Conservation (phyloP, 2,329 filamentous ascomycete species). For the Tolypocladium endophyticum region DNA sequence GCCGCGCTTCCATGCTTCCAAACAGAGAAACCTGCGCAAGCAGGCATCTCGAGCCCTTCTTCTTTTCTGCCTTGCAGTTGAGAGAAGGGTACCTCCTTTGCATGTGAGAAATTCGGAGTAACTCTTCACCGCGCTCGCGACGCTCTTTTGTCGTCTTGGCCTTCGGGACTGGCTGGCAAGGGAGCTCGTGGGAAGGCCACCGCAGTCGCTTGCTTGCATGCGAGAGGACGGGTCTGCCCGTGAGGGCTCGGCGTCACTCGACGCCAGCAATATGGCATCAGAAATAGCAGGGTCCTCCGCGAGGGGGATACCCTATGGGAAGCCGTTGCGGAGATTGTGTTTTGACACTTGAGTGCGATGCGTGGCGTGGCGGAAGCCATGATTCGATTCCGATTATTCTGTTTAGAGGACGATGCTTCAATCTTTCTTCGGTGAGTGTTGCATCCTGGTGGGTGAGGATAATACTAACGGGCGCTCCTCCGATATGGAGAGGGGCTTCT, state of each 20-base stretch:
- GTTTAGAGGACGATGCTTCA: slow-evolving; percentile 12
- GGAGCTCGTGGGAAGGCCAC: slow-evolving; percentile 2
- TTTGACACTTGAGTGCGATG: slow-evolving; percentile 14
- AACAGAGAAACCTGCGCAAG: slow-evolving; percentile 7
- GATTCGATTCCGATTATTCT: slow-evolving; percentile 16
- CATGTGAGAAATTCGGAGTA: slow-evolving; percentile 16
- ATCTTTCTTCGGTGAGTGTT: slow-evolving; percentile 8
- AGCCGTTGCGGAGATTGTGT: slow-evolving; percentile 14
- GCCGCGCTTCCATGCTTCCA: slow-evolving; percentile 14
- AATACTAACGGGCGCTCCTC: slow-evolving; percentile 3
- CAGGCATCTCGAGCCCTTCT: not conserved
- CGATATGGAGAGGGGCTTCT: not conserved
- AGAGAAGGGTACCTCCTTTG: not conserved
- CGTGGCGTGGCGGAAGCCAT: slow-evolving; percentile 11
- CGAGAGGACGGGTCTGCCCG: slow-evolving; percentile 12
- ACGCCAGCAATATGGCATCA: slow-evolving; percentile 13
- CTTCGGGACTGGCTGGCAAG: not conserved
- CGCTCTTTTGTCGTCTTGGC: not conserved
- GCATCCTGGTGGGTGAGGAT: not conserved
- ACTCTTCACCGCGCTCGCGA: slow-evolving; percentile 6
- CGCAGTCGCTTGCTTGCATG: slow-evolving; percentile 7
- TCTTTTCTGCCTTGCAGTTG: not conserved
- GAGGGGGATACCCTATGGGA: slow-evolving; percentile 8
- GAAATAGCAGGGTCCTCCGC: slow-evolving; percentile 10
- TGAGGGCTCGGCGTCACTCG: slow-evolving; percentile 11